Evolutionary conservation across 805 yeast species (phyloP).

Genomic region (Pichia kluyveri): DNA sequence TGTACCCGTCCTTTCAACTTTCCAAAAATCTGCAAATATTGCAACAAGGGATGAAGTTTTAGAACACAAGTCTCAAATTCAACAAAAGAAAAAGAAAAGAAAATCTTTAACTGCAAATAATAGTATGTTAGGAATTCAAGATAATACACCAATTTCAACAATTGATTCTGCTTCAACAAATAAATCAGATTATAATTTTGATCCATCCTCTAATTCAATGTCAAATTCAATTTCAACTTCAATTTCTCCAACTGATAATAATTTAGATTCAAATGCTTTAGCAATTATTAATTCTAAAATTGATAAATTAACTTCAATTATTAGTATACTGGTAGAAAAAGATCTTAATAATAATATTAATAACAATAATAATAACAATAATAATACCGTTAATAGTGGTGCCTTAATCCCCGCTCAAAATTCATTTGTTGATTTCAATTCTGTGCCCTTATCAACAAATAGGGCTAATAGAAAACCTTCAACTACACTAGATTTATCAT

Average conservation of each 20-base stretch:
- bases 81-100: background rate
- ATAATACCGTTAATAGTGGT: background rate
- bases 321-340: background rate
- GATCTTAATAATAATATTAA: background rate
- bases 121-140: too few species aligned
- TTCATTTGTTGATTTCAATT: background rate
- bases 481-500: background rate
- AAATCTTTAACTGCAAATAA: background rate
- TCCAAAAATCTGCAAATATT: slow-evolving; percentile 7
- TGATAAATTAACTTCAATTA: slow-evolving; percentile 1
- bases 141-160: background rate
- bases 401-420: background rate
- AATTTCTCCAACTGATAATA: background rate
- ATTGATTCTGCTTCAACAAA: background rate
- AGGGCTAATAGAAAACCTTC: background rate
- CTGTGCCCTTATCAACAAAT: background rate
- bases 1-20: slow-evolving; percentile 7
- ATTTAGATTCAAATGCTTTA: background rate
- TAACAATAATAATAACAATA: background rate
- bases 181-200: background rate
- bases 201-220: background rate
- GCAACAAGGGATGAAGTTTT: slow-evolving; percentile 1
- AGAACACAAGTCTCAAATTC: background rate
- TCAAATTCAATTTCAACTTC: background rate
- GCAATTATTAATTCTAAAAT: slow-evolving; percentile 1